Percentiles rank a stretch among this genome's conserved stretches.
Evolutionary conservation across 768 basidiomycete genomes (phyloP).

Genomic region (Stropharia rugosoannulata): DNA sequence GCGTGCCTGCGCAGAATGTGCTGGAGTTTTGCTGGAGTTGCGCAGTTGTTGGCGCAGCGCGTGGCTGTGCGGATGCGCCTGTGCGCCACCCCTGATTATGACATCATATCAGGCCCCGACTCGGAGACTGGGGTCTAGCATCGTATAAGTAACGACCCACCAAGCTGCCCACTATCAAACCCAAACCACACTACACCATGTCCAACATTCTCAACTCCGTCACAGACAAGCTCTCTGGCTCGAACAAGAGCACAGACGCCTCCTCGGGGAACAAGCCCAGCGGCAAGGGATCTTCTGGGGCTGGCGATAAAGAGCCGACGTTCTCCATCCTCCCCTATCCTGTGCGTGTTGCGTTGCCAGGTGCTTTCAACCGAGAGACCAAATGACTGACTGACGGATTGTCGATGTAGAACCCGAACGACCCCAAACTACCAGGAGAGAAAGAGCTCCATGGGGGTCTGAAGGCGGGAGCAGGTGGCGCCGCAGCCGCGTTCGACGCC

Average conservation of each 20-base stretch:
- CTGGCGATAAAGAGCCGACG: conserved; percentile 29
- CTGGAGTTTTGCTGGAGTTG: no score
- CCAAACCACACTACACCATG: conserved; percentile 11
- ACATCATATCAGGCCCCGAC: no score
- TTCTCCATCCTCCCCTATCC: conserved; percentile 63
- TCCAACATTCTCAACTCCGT: conserved; percentile 24
- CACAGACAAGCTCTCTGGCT: conserved; percentile 21
- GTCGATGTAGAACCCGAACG: conserved; percentile 50
- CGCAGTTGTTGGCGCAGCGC: no score
- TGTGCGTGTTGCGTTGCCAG: conserved; percentile 36
- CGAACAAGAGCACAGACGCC: conserved; percentile 12
- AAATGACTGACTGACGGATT: neutral
- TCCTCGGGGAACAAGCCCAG: neutral
- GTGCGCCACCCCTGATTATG: no score
- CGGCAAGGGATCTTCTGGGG: neutral
- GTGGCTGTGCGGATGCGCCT: no score
- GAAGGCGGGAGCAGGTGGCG: conserved; percentile 37
- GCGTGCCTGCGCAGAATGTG: no score
- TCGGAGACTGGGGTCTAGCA: no score
- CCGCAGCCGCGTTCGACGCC: conserved; percentile 44
- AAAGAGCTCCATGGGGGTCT: conserved; percentile 36
- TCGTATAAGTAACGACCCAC: no score
- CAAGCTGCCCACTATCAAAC: no score
- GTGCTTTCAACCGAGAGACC: no score
- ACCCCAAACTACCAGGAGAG: conserved; percentile 43